Percentiles rank a stretch among this genome's conserved stretches.
Evolutionary conservation across 495 filamentous ascomycete species (phyloP).

Genomic region (Lasiosphaeria ovina): DNA sequence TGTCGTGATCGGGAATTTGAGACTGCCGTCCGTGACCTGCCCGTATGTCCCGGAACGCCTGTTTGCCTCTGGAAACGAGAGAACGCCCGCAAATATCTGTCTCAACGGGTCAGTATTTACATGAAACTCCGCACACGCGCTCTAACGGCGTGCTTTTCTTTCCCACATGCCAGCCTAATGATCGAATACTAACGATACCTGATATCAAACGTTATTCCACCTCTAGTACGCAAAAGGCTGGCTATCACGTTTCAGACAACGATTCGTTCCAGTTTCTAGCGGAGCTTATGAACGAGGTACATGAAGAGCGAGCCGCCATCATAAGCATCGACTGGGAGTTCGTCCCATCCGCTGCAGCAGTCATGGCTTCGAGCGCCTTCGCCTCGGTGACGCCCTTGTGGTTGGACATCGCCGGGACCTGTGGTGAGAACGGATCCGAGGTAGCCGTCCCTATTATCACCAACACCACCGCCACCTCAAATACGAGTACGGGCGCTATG

Average conservation of each 20-base stretch:
- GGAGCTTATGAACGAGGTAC: conserved; percentile 31
- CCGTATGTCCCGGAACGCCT: background rate
- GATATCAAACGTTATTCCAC: background rate
- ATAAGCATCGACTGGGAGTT: conserved; percentile 31
- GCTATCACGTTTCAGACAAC: conserved; percentile 20
- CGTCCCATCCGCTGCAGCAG: conserved; percentile 10
- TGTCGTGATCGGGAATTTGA: conserved; percentile 19
- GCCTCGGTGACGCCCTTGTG: conserved; percentile 21
- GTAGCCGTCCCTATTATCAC: conserved; percentile 13
- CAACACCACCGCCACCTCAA: background rate
- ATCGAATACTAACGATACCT: no score
- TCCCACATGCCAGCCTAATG: no score
- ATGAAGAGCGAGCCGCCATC: conserved; percentile 16
- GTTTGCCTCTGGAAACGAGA: conserved; percentile 28
- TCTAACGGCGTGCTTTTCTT: no score
- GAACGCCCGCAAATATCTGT: conserved; percentile 16
- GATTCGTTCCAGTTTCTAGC: conserved; percentile 14
- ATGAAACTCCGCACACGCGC: no score
- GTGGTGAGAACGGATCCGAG: conserved; percentile 11
- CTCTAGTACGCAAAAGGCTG: conserved; percentile 24
- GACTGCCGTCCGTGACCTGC: conserved; percentile 11
- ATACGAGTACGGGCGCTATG: background rate
- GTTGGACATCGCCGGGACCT: conserved; percentile 29
- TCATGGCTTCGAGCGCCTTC: conserved; percentile 11
- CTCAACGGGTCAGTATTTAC: conserved; percentile 12